Conservation (phyloP, 225 moss, liverwort and hornwort species). For the Polytrichum commune region DNA sequence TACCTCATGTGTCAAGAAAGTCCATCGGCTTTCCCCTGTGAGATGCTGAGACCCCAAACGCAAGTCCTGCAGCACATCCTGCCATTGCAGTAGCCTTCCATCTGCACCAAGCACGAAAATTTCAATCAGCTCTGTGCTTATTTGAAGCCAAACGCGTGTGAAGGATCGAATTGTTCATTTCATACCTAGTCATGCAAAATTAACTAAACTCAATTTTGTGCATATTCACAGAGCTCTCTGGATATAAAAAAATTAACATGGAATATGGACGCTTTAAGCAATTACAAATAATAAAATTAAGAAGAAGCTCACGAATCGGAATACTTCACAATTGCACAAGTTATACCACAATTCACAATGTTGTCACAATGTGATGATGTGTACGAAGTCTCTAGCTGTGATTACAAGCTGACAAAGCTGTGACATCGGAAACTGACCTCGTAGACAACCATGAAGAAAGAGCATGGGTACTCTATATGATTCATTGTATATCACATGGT, state of each 20-base stretch:
- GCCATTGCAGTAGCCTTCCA: constrained; percentile 57
- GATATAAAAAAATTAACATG: constrained; percentile 3
- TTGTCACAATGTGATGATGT: not conserved
- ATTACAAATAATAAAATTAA: not conserved
- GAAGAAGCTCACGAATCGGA: not conserved
- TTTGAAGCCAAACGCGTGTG: too few species aligned
- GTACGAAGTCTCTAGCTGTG: not conserved
- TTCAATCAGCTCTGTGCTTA: too few species aligned
- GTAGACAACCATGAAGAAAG: constrained; percentile 55
- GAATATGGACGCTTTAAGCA: not conserved
- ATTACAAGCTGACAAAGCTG: not conserved
- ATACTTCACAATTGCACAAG: not conserved
- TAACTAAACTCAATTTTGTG: not conserved
- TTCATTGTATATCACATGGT: constrained; percentile 85
- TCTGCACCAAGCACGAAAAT: constrained; percentile 26
- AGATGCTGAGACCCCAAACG: constrained; percentile 47
- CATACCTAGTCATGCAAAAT: too few species aligned
- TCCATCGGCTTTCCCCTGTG: constrained; percentile 69
- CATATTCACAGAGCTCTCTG: not conserved
- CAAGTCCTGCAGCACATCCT: constrained; percentile 50
- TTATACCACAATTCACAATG: too few species aligned
- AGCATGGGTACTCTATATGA: constrained; percentile 88
- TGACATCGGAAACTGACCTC: constrained; percentile 36
- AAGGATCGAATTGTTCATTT: too few species aligned
- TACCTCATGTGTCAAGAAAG: constrained; percentile 96